phyloP scores from a whole-genome alignment of 2,329 filamentous ascomycete genomes.

The Cordyceps militaris region DNA sequence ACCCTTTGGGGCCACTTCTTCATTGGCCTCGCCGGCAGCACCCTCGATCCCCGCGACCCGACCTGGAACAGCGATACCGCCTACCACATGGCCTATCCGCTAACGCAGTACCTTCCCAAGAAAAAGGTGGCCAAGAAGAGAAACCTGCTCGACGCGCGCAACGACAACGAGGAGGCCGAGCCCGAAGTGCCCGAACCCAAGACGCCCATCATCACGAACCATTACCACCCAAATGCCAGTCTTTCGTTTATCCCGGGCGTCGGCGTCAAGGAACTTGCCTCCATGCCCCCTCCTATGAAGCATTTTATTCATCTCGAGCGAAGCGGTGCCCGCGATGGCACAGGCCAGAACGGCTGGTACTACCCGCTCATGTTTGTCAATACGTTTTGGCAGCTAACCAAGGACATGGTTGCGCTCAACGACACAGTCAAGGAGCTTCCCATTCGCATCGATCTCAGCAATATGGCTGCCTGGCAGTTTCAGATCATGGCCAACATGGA shows the following conservation, averaged over 20 bases:
- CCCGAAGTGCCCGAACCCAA: conserved; percentile 47
- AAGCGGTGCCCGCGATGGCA: conserved; percentile 72
- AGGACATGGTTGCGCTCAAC: conserved; percentile 87
- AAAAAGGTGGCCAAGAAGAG: conserved; percentile 85
- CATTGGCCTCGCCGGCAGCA: conserved; percentile 66
- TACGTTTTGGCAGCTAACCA: conserved; percentile 92
- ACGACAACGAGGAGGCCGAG: conserved; percentile 39
- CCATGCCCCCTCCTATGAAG: conserved; percentile 64
- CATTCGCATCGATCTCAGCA: conserved; percentile 75
- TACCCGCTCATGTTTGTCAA: conserved; percentile 86
- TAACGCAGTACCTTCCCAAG: conserved; percentile 86
- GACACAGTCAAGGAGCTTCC: conserved; percentile 78
- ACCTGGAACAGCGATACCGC: conserved; percentile 70
- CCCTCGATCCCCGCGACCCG: conserved; percentile 66
- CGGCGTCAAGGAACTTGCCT: conserved; percentile 60
- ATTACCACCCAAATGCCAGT: conserved; percentile 93
- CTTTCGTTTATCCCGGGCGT: conserved; percentile 78
- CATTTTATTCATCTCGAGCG: conserved; percentile 74
- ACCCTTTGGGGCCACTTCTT: conserved; percentile 96
- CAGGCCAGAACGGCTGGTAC: conserved; percentile 89
- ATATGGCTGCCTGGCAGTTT: conserved; percentile 85
- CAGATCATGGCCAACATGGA: conserved; percentile 78
- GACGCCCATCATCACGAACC: conserved; percentile 69
- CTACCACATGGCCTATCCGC: conserved; percentile 73
- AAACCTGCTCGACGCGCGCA: conserved; percentile 62